Evolutionary conservation across 176 grass and related monocot genomes (phyloP).

Genomic region (Dendrocalamus sinicus): DNA sequence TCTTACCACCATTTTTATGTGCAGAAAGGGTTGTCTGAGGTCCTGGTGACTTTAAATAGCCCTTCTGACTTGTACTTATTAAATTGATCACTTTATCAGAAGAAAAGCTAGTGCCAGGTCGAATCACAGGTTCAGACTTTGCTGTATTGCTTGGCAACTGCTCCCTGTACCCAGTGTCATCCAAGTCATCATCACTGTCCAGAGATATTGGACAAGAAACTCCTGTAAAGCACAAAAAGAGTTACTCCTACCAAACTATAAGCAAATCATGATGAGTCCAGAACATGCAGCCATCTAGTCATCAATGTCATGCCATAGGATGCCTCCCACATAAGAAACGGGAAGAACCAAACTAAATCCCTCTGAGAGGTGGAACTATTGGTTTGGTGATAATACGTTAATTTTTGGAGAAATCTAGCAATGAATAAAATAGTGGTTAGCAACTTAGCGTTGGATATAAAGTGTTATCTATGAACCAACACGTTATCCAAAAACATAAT

Average conservation of each 20-base stretch:
- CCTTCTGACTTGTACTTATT: background rate
- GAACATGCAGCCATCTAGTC: constrained; percentile 24
- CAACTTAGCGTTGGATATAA: background rate
- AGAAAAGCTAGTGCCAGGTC: background rate
- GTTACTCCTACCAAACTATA: background rate
- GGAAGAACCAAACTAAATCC: background rate
- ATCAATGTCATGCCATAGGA: background rate
- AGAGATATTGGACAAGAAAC: constrained; percentile 52
- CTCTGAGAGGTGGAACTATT: background rate
- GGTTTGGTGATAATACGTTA: background rate
- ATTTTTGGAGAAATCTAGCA: background rate
- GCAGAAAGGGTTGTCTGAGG: background rate
- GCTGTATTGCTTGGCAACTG: constrained; percentile 6
- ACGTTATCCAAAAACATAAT: background rate
- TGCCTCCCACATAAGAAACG: background rate
- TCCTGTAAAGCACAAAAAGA: constrained; percentile 39
- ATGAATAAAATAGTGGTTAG: background rate
- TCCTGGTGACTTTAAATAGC: background rate
- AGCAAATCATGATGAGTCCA: background rate
- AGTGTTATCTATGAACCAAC: background rate
- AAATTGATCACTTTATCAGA: background rate
- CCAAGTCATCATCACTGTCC: constrained; percentile 63
- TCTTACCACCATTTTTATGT: background rate
- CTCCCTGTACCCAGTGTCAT: constrained; percentile 11
- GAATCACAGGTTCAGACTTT: background rate